Conservation (phyloP, 805 yeast genomes). For the Yarrowia osloensis region DNA sequence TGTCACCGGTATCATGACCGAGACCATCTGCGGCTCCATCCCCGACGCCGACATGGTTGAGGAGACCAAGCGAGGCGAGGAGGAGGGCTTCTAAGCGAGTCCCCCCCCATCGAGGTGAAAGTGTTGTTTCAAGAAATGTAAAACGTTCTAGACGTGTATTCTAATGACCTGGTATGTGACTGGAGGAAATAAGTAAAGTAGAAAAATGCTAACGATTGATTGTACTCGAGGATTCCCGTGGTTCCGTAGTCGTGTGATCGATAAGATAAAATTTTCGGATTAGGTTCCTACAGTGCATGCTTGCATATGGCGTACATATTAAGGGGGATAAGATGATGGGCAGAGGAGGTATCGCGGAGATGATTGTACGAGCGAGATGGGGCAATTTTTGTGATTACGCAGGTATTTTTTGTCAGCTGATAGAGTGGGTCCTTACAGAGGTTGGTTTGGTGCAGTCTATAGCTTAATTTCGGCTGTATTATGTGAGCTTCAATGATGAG, state of each 20-base stretch:
- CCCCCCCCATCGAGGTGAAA: neutral
- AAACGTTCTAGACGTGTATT: conserved; percentile 20
- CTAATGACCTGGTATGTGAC: conserved; percentile 17
- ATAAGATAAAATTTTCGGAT: neutral
- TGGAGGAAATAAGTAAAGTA: conserved; percentile 22
- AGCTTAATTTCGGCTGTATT: no score
- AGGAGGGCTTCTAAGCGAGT: neutral
- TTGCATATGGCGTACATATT: neutral
- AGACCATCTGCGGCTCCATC: conserved; percentile 92
- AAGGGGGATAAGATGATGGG: neutral
- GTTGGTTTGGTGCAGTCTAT: no score
- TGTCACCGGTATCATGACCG: conserved; percentile 97
- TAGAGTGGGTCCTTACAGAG: no score
- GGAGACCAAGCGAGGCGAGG: conserved; percentile 35
- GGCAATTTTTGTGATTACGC: neutral
- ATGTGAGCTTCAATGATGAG: no score
- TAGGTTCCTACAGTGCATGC: neutral
- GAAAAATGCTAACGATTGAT: conserved; percentile 26
- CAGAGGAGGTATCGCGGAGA: neutral
- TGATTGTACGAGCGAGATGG: no score
- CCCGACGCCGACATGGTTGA: conserved; percentile 94
- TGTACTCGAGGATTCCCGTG: neutral
- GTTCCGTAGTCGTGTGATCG: neutral
- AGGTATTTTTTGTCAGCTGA: neutral
- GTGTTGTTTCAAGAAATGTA: conserved; percentile 17